A percentile compares a stretch with the other conserved stretches of the same genome.
Evolutionary conservation across 805 yeast species (phyloP).

Genomic region (Candida railenensis): DNA sequence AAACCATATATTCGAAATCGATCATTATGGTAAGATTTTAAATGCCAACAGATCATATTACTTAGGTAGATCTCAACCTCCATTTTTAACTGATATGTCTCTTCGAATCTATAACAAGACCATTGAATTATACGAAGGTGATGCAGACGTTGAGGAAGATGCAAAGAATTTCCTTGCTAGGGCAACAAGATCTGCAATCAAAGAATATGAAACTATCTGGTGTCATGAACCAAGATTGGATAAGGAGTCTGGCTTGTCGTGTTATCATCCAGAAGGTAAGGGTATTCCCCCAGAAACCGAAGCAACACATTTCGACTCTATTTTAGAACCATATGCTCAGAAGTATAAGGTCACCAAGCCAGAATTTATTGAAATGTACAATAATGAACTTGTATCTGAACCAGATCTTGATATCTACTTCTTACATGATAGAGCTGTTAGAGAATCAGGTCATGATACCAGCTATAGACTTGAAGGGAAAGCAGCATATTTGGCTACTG

Average conservation of each 20-base stretch:
- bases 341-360: slow-evolving; percentile 59
- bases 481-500: slow-evolving; percentile 87
- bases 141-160: slow-evolving; percentile 33
- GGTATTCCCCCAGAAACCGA: slow-evolving; percentile 99
- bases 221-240: slow-evolving; percentile 71
- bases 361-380: slow-evolving; percentile 64
- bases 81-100: slow-evolving; percentile 93
- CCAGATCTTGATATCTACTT: slow-evolving; percentile 88
- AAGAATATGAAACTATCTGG: slow-evolving; percentile 86
- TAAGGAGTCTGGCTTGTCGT: slow-evolving; percentile 70
- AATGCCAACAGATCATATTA: slow-evolving; percentile 94
- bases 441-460: slow-evolving; percentile 97
- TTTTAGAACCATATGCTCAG: slow-evolving; percentile 64
- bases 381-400: slow-evolving; percentile 61
- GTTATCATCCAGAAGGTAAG: slow-evolving; percentile 84
- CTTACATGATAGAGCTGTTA: slow-evolving; percentile 87
- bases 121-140: slow-evolving; percentile 39
- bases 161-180: slow-evolving; percentile 62
- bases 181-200: slow-evolving; percentile 75
- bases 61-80: slow-evolving; percentile 92
- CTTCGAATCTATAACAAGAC: slow-evolving; percentile 62
- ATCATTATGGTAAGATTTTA: slow-evolving; percentile 86
- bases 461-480: slow-evolving; percentile 85
- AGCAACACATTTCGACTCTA: slow-evolving; percentile 75
- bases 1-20: slow-evolving; percentile 86